Evolutionary conservation across 1,284 basidiomycete genomes (phyloP), one percentile per base, ranked within the genome.

Genomic region (Serendipita sp.): DNA sequence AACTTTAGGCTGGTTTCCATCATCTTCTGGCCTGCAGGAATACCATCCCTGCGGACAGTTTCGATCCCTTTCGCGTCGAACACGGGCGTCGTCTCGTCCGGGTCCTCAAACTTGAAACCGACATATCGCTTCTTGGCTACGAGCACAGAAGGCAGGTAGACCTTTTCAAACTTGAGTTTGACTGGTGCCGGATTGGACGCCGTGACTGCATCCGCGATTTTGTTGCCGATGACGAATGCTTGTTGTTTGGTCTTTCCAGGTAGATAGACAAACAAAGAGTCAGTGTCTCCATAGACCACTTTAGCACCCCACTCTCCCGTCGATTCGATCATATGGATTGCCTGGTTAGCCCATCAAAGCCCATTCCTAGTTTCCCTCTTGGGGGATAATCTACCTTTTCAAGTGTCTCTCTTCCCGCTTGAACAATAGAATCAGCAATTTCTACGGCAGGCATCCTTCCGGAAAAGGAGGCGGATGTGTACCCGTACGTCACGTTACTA

Each of bases 31-130:
- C 92, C 88, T 0, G 92, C 93, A 1, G 83, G 81, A 47, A 93
- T 83, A 3, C 91, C 91, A 70, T 99, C 96, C 61, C 95, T 78
- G 3, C 96, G 81, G 26, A 99, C 89, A 0, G 93, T 97, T 74
- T 99, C 96, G 64, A 99, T 97, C 0, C 95, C 96, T 73, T 99
- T 98, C 3, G 93, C 96, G 68, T 99, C 95, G 68, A 99, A 97
- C 0, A 76, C 78, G 0, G 93, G 91, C 61, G 88, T 84, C 1
- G 67, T 72, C 15, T 96, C 91, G 66, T 92, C 87, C 0, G 85
- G 80, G 62, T 76, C 80, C 72, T 99, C 96, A 68, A 88, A 97
- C 72, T 94, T 96, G 77, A 91, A 93, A 1, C 95, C 95, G 6
- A 96, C 94, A 69, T 98, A 98, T 65, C 93, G 83, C 71, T 98